A percentile compares a stretch with the other conserved stretches of the same genome.
These are phyloP conservation scores for Setomelanomma holmii DNA, from an alignment of 2,329 filamentous ascomycete species.

Conservation along the genomic window DNA sequence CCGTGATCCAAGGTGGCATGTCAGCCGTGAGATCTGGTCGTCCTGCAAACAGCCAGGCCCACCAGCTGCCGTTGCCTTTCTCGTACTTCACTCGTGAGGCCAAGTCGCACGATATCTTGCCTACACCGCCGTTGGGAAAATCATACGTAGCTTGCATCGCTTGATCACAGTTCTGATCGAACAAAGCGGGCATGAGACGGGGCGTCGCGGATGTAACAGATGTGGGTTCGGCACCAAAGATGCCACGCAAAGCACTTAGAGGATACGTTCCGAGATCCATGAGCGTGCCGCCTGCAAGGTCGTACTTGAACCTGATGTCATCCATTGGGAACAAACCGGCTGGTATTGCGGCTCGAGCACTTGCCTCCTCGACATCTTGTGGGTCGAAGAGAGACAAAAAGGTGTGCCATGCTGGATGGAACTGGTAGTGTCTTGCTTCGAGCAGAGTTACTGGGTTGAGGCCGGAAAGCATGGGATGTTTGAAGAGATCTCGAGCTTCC, in stretches of 20 bases:
- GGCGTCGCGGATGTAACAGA: slow-evolving; percentile 22
- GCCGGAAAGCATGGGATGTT: slow-evolving; percentile 35
- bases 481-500: slow-evolving; percentile 53
- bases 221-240: slow-evolving; percentile 37
- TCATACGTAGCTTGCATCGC: slow-evolving; percentile 28
- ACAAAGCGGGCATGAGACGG: slow-evolving; percentile 10
- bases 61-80: slow-evolving; percentile 6
- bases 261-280: slow-evolving; percentile 52
- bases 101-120: slow-evolving; percentile 21
- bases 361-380: slow-evolving; percentile 41
- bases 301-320: slow-evolving; percentile 51
- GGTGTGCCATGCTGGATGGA: slow-evolving; percentile 51
- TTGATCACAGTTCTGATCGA: slow-evolving; percentile 27
- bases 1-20: slow-evolving; percentile 13
- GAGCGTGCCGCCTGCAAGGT: slow-evolving; percentile 47
- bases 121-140: slow-evolving; percentile 29
- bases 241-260: slow-evolving; percentile 36
- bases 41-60: slow-evolving; percentile 25
- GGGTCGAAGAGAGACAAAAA: slow-evolving; percentile 47
- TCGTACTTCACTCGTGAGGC: slow-evolving; percentile 19
- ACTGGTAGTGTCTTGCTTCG: slow-evolving; percentile 55
- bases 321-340: slow-evolving; percentile 30
- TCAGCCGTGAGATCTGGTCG: slow-evolving; percentile 21
- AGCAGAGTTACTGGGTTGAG: slow-evolving; percentile 51
- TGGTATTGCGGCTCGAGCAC: slow-evolving; percentile 35